Evolutionary conservation across 2,329 filamentous ascomycete genomes (phyloP), one percentile per base, ranked within the genome.

Genomic region (Fusarium temperatum): DNA sequence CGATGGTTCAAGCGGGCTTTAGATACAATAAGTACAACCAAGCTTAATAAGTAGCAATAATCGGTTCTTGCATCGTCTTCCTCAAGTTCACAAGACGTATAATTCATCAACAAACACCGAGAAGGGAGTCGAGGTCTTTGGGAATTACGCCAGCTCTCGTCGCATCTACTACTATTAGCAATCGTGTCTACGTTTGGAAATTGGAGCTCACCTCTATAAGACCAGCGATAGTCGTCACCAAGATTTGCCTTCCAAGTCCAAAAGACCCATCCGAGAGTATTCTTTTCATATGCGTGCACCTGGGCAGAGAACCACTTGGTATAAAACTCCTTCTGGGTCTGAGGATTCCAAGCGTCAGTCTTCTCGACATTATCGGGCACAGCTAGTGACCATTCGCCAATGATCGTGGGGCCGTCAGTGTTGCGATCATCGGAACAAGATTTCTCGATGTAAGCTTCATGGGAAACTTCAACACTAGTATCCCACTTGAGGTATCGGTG

Each of bases 401-500:
- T 84, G 30, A 91, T 84, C 38, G 85, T 85, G 8, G 68, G 63
- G 11, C 75, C 75, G 72, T 86, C 83, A 20, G 80, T 80, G 68
- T 81, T 82, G 48, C 85, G 84, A 70, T 87, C 81, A 68, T 85
- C 83, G 22, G 74, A 82, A 81, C 89, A 91, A 1, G 86, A 87
- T 8, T 84, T 82, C 14, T 75, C 59, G 65, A 91, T 82, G 73
- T 90, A 91, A 17, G 81, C 78, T 10, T 80, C 73, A 41, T 84
- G 69, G 3, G 65, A 74, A 73, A 84, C 84, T 6, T 61, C 32
- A 22, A 79, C 66, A 54, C 63, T 73, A 10, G 66, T 69, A n/a
- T 78, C 77, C 83, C 85, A 91, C 78, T 90, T 90, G 48, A 89
- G 80, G 78, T 91, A 91, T 36, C 87, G 85, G 77, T 90, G 89